Percentiles rank a stretch among this genome's conserved stretches.
phyloP scores from a whole-genome alignment of 1,139 yeast species.

The Pichia cactophila region DNA sequence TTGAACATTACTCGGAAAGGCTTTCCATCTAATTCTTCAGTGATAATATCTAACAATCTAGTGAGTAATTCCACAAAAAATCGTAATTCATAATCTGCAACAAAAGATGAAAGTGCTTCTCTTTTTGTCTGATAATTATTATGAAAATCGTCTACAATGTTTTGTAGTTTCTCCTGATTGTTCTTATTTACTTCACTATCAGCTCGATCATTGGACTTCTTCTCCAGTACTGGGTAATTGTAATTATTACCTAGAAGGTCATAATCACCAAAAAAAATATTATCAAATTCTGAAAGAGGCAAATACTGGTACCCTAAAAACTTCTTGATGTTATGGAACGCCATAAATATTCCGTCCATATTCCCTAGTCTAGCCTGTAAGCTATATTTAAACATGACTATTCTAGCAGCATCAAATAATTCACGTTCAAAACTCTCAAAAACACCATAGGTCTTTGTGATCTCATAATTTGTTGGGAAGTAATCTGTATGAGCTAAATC shows the following conservation, averaged over 20 bases:
- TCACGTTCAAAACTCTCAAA: slow-evolving; percentile 80
- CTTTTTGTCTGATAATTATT: slow-evolving; percentile 25
- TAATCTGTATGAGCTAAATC: slow-evolving; percentile 61
- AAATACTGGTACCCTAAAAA: slow-evolving; percentile 89
- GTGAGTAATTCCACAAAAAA: slow-evolving; percentile 54
- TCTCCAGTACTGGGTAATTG: slow-evolving; percentile 5
- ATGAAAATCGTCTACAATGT: slow-evolving; percentile 21
- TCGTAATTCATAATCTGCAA: slow-evolving; percentile 71
- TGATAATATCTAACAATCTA: slow-evolving; percentile 39
- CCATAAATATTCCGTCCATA: slow-evolving; percentile 94
- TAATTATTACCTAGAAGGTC: not conserved
- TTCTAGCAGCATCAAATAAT: slow-evolving; percentile 61
- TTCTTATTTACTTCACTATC: not conserved
- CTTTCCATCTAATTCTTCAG: slow-evolving; percentile 23
- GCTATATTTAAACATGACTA: slow-evolving; percentile 75
- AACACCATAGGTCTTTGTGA: slow-evolving; percentile 51
- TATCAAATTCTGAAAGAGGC: slow-evolving; percentile 67
- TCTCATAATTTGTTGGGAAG: slow-evolving; percentile 53
- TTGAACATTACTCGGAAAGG: slow-evolving; percentile 23
- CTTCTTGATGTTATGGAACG: slow-evolving; percentile 75
- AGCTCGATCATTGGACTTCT: not conserved
- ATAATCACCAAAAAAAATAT: slow-evolving; percentile 37
- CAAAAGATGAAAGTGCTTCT: slow-evolving; percentile 34
- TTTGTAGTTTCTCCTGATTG: slow-evolving; percentile 10
- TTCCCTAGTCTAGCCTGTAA: slow-evolving; percentile 91